phyloP scores from a whole-genome alignment of 2,329 filamentous ascomycete genomes.

The Hymenoscyphus fraxineus region DNA sequence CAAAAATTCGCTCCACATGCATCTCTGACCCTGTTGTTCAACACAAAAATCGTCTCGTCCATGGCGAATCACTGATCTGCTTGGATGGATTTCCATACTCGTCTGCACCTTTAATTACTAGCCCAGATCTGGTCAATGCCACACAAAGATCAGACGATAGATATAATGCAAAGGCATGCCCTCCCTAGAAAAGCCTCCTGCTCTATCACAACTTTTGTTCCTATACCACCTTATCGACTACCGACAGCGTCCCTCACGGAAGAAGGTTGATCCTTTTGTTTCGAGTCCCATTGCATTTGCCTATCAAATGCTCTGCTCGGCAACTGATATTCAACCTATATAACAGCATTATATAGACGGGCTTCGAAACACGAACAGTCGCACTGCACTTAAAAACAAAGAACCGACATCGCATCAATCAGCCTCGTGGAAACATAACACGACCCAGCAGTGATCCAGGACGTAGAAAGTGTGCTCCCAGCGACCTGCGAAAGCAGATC shows the following conservation, averaged over 20 bases:
- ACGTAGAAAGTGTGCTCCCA: slow-evolving; percentile 47
- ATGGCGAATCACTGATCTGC: slow-evolving; percentile 46
- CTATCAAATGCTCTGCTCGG: slow-evolving; percentile 31
- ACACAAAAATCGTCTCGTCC: slow-evolving; percentile 46
- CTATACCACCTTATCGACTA: slow-evolving; percentile 18
- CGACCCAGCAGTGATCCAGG: slow-evolving; percentile 32
- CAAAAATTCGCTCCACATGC: slow-evolving; percentile 25
- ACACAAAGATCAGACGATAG: slow-evolving; percentile 33
- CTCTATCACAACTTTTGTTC: slow-evolving; percentile 20
- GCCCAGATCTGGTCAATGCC: slow-evolving; percentile 30
- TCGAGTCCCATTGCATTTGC: slow-evolving; percentile 26
- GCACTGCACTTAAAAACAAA: slow-evolving; percentile 30
- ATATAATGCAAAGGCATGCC: slow-evolving; percentile 34
- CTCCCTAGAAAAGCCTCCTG: slow-evolving; percentile 20
- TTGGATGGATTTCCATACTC: slow-evolving; percentile 43
- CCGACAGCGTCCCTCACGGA: slow-evolving; percentile 31
- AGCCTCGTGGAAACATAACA: slow-evolving; percentile 32
- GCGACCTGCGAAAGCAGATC: slow-evolving; percentile 70
- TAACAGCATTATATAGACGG: slow-evolving; percentile 31
- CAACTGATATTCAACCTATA: slow-evolving; percentile 30
- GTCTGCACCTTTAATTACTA: slow-evolving; percentile 32
- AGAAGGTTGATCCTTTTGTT: slow-evolving; percentile 29
- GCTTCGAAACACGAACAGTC: slow-evolving; percentile 31
- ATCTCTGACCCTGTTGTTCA: slow-evolving; percentile 25
- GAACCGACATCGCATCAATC: slow-evolving; percentile 26